Evolutionary conservation across 75 land plant genomes (phyloP), one percentile per base, ranked within the genome.

Genomic region (Picea glauca): DNA sequence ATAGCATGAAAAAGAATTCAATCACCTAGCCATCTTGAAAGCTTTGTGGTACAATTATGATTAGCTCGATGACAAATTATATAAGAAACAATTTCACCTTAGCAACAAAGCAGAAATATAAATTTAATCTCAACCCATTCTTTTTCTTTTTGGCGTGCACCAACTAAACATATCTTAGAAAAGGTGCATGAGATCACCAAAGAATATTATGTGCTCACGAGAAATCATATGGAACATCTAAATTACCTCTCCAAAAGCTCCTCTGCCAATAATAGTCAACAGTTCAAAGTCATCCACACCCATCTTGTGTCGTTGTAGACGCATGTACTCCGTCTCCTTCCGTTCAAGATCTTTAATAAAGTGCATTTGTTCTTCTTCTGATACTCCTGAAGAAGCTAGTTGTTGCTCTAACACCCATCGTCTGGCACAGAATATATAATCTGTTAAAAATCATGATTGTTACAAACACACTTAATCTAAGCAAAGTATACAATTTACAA

Each of bases 221-320:
- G 1, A 70, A 38, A 70, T 70, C n/a, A 20, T 23, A n/a, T 43
- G 56, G 74, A 18, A 70, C 23, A 40, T 57, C 38, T 66, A 57
- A 43, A 64, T 60, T 81, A 87, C 91, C 91, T 89, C 91, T 6
- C 91, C 90, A 81, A 90, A 90, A 60, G 90, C 90, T 31, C 90
- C 90, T 76, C 86, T 84, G 3, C 90, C 90, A 58, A 87, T 90
- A 78, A 87, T 90, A 56, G 90, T 89, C 61, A 89, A 50, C 12
- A 87, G 75, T 13, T 87, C 91, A 80, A 89, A 89, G 80, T 89
- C 90, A 76, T 89, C 90, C 11, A 79, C 91, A 33, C 89, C 87
- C 91, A 89, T 90, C 78, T 90, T 90, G 76, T 90, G 87, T 76
- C 90, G 85, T 35, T 87, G 84, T 76, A 90, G 77, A 5, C 90